Percentiles rank a stretch among this genome's conserved stretches.
These are phyloP conservation scores for Aureobasidium sp. DNA, from an alignment of 2,329 filamentous ascomycete genomes.

Conservation along the genomic window DNA sequence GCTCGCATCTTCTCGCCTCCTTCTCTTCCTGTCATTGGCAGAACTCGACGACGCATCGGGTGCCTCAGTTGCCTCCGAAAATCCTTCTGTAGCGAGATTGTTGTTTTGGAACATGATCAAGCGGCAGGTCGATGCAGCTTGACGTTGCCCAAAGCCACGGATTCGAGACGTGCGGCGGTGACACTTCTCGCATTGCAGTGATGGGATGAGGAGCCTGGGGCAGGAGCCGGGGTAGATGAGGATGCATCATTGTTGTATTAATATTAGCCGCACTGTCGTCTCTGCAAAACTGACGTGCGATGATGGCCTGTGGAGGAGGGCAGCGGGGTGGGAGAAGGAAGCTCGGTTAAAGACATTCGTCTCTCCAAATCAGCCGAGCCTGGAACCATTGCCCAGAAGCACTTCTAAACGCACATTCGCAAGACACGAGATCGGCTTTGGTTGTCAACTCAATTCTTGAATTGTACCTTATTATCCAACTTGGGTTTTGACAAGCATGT, in stretches of 20 bases:
- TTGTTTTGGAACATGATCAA: constrained; percentile 2
- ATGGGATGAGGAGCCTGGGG: neutral
- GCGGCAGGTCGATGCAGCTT: constrained; percentile 5
- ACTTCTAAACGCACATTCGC: neutral
- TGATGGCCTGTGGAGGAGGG: neutral
- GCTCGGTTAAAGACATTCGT: neutral
- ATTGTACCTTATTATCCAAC: neutral
- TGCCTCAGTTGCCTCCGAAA: neutral
- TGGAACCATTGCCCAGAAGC: neutral
- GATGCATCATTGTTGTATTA: neutral
- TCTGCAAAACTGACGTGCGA: neutral
- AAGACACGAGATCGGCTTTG: neutral
- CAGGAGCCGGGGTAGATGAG: neutral
- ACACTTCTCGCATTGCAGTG: constrained; percentile 3
- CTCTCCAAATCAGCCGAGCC: neutral
- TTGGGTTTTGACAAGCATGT: neutral
- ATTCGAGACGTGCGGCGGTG: neutral
- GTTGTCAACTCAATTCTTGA: neutral
- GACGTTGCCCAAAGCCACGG: constrained; percentile 5
- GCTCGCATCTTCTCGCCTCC: constrained; percentile 10
- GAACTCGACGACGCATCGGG: neutral
- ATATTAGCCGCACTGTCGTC: constrained; percentile 1
- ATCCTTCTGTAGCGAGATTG: neutral
- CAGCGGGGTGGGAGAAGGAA: neutral
- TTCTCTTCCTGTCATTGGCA: constrained; percentile 12